Percentiles rank a stretch among this genome's conserved stretches.
These are phyloP conservation scores for Stereum hirsutum DNA, from an alignment of 1,284 basidiomycete species.

Conservation along the genomic window DNA sequence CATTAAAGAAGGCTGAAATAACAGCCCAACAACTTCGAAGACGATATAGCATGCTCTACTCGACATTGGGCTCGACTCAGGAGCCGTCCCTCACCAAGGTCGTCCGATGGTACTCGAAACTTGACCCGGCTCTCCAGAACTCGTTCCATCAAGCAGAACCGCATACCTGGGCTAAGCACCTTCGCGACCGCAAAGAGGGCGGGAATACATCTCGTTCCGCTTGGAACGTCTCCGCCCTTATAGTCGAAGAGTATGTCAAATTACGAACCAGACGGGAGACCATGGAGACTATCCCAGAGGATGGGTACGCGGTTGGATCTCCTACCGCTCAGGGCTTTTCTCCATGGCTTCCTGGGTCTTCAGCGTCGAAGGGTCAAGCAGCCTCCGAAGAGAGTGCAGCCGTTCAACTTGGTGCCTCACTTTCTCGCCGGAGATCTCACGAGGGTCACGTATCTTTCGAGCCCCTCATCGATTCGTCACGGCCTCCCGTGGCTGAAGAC, in stretches of 20 bases:
- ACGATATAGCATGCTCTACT: slow-evolving; percentile 47
- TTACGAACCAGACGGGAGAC: slow-evolving; percentile 25
- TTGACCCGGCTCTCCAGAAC: slow-evolving; percentile 32
- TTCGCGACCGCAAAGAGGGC: slow-evolving; percentile 34
- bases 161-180: slow-evolving; percentile 61
- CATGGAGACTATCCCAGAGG: slow-evolving; percentile 39
- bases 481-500: slow-evolving; percentile 27
- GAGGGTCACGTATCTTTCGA: slow-evolving; percentile 36
- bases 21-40: slow-evolving; percentile 56
- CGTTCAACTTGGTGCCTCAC: slow-evolving; percentile 31
- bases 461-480: slow-evolving; percentile 21
- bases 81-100: slow-evolving; percentile 35
- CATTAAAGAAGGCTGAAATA: slow-evolving; percentile 54
- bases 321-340: no score
- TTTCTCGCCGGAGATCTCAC: slow-evolving; percentile 28
- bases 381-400: no score
- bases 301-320: slow-evolving; percentile 17
- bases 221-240: slow-evolving; percentile 59
- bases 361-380: no score
- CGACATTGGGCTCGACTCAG: slow-evolving; percentile 22
- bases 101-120: slow-evolving; percentile 47
- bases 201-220: slow-evolving; percentile 27
- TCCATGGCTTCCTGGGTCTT: no score
- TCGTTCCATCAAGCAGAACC: slow-evolving; percentile 55
- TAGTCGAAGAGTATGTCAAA: slow-evolving; percentile 54